Evolutionary conservation across 805 yeast genomes (phyloP).

Genomic region (Saturnispora sekii): DNA sequence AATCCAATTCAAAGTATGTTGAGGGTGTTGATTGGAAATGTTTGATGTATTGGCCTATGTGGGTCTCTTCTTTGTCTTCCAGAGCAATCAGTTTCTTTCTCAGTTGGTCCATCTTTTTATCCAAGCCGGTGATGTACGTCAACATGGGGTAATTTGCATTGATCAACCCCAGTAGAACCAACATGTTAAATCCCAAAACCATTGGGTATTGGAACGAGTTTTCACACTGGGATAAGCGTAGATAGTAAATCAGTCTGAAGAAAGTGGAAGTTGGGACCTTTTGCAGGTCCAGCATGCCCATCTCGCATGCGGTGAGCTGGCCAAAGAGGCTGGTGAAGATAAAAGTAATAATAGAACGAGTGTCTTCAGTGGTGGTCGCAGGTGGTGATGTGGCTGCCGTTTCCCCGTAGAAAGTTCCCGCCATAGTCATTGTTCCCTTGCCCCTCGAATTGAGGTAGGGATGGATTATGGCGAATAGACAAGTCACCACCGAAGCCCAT

Average conservation of each 20-base stretch:
- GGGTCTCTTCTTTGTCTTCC: not conserved
- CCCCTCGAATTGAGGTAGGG: constrained; percentile 5
- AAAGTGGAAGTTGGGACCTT: too few species aligned
- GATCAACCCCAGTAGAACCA: constrained; percentile 16
- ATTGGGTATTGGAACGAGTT: constrained; percentile 12
- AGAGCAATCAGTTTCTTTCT: not conserved
- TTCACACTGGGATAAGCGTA: constrained; percentile 12
- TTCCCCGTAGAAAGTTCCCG: too few species aligned
- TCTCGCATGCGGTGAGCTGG: too few species aligned
- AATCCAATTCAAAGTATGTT: constrained; percentile 17
- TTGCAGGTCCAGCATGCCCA: too few species aligned
- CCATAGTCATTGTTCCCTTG: too few species aligned
- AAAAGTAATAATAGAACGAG: too few species aligned
- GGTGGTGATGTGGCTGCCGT: too few species aligned
- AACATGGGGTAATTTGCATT: constrained; percentile 10
- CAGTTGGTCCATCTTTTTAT: not conserved
- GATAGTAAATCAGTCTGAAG: constrained; percentile 7
- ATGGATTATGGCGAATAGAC: not conserved
- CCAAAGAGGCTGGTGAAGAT: too few species aligned
- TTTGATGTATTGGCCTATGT: constrained; percentile 11
- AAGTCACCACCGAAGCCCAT: not conserved
- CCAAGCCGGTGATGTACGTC: constrained; percentile 5
- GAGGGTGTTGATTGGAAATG: constrained; percentile 14
- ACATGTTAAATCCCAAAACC: constrained; percentile 19
- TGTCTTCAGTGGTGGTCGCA: too few species aligned